A percentile compares a stretch with the other conserved stretches of the same genome.
Conservation (phyloP, 352 stramenopile genomes). For the Pythium coloratum region DNA sequence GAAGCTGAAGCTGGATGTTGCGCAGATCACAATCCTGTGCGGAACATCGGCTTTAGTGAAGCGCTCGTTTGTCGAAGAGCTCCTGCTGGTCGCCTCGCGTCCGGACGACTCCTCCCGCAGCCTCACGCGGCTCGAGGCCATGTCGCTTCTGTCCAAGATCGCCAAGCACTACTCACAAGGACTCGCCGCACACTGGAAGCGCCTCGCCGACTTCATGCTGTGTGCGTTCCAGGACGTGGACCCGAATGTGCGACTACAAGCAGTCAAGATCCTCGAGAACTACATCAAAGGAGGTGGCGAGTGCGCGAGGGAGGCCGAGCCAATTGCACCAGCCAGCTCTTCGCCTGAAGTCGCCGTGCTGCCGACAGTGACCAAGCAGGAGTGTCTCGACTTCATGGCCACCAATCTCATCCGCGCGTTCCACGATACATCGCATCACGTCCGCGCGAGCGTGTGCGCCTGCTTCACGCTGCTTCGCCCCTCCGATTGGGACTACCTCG, state of each 20-base stretch:
- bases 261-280: slow-evolving; percentile 87
- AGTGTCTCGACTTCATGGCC: slow-evolving; percentile 76
- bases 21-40: slow-evolving; percentile 65
- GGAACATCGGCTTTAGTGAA: slow-evolving; percentile 55
- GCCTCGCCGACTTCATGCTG: slow-evolving; percentile 75
- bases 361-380: slow-evolving; percentile 29
- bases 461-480: slow-evolving; percentile 82
- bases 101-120: slow-evolving; percentile 54
- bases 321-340: background rate
- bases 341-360: background rate
- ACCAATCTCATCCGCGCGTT: slow-evolving; percentile 82
- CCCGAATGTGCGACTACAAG: slow-evolving; percentile 82
- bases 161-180: slow-evolving; percentile 82
- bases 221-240: slow-evolving; percentile 83
- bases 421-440: slow-evolving; percentile 83
- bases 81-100: slow-evolving; percentile 62
- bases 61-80: slow-evolving; percentile 73
- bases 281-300: slow-evolving; percentile 73
- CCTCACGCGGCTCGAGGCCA: slow-evolving; percentile 73
- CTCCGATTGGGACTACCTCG: slow-evolving; percentile 63
- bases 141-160: slow-evolving; percentile 83
- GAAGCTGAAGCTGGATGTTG: slow-evolving; percentile 49
- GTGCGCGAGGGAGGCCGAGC: background rate
- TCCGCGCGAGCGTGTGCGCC: slow-evolving; percentile 82
- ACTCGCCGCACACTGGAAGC: slow-evolving; percentile 69